Evolutionary conservation across 352 stramenopile species (phyloP), one percentile per base, ranked within the genome.

Genomic region (Globisporangium canariense): DNA sequence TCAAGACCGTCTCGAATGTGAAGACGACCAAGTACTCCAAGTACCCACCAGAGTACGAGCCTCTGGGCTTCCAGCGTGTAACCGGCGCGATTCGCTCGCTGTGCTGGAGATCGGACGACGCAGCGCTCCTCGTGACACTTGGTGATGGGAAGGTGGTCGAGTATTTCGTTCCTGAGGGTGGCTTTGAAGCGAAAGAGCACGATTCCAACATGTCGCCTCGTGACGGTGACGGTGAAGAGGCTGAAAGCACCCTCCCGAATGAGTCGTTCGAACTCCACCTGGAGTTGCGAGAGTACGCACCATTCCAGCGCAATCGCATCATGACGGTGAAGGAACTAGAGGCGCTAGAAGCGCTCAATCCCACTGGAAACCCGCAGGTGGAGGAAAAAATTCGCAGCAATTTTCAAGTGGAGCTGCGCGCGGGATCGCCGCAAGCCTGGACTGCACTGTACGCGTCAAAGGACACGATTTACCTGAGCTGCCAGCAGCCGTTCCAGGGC

Each of bases 51-150:
- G 83, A 90, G 34, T 94, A 94, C 64, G 62, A 81, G 7, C 88
- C 91, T 1, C 62, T 92, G 4, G 89, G 91, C 4, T 97, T 97
- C 62, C 79, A 91, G 50, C 68, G 69, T 32, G 62, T 83, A 18
- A 41, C 65, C 14, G 70, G 64, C 22, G 52, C 60, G 4, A 68
- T 89, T 3, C 59, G 62, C 11, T 69, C 69, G 11, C 64, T 97
- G 32, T 76, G 67, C 49, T 97, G 88, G 89, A 76, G 83, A n/a
- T 64, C 69, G 28, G 83, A 96, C 36, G 77, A 81, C 22, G 74
- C 74, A 11, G 82, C 84, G 1, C 25, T 98, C 32, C 76, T 97
- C 6, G 64, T 86, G 0, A 94, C 84, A 22, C 78, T 90, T 4
- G 52, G 18, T 2, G 76, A 75, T 18, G 89, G 87, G 14, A 62